Percentiles rank a stretch among this genome's conserved stretches.
phyloP scores from a whole-genome alignment of 805 yeast species.

The Phaffomyces thermotolerans region DNA sequence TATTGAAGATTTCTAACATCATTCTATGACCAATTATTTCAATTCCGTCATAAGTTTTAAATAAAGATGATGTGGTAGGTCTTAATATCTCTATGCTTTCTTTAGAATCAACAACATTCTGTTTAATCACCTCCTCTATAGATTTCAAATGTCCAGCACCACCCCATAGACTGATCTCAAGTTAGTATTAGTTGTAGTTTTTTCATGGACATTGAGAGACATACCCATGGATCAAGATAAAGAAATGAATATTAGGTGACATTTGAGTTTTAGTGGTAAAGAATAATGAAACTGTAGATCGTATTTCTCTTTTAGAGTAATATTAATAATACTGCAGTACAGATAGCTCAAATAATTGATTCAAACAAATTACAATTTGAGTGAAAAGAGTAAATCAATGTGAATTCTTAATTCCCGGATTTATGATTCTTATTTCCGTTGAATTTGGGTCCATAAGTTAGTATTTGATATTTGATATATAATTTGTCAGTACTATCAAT shows the following conservation, averaged over 20 bases:
- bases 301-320: too few relatives aligned
- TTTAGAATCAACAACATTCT: constrained; percentile 32
- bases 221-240: constrained; percentile 3
- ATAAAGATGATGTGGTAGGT: constrained; percentile 58
- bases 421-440: neutral
- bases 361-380: too few relatives aligned
- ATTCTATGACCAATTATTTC: constrained; percentile 65
- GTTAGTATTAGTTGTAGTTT: neutral
- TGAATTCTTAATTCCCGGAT: too few relatives aligned
- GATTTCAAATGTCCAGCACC: constrained; percentile 50
- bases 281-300: too few relatives aligned
- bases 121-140: constrained; percentile 35
- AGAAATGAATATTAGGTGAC: neutral
- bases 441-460: too few relatives aligned
- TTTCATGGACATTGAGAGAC: neutral
- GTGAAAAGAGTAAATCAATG: too few relatives aligned
- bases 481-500: too few relatives aligned
- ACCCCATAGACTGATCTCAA: constrained; percentile 46
- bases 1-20: constrained; percentile 51
- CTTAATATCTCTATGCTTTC: constrained; percentile 37
- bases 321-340: too few relatives aligned
- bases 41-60: constrained; percentile 81
- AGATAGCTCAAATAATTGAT: too few relatives aligned
- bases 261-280: neutral
- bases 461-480: too few relatives aligned